phyloP scores from a whole-genome alignment of 345 rosid genomes.

The Eucalyptus guilfoylei region DNA sequence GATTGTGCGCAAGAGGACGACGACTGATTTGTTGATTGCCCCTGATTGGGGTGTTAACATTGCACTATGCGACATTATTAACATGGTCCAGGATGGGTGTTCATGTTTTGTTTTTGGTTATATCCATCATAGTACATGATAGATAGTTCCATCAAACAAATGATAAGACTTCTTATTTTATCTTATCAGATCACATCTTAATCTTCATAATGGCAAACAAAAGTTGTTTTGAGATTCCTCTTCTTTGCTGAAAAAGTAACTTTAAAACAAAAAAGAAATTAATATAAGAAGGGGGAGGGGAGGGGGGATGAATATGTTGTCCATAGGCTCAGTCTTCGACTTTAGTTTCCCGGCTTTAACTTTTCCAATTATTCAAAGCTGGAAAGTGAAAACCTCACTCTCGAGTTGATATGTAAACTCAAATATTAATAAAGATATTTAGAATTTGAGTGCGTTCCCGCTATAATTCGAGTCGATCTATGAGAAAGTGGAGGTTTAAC shows the following conservation, averaged over 20 bases:
- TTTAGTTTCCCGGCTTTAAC: too few species aligned
- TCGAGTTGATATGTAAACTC: accelerated
- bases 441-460: accelerated
- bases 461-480: accelerated
- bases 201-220: background rate
- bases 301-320: background rate
- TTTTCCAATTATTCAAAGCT: background rate
- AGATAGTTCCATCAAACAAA: too few species aligned
- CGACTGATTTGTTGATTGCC: accelerated
- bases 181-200: background rate
- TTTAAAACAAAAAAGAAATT: too few species aligned
- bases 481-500: background rate
- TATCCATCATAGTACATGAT: too few species aligned
- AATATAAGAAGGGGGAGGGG: too few species aligned
- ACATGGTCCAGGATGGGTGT: background rate
- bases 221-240: too few species aligned
- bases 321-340: accelerated
- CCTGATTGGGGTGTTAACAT: background rate
- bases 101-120: background rate
- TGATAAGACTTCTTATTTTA: background rate
- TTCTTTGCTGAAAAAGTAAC: background rate
- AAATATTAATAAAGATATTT: too few species aligned
- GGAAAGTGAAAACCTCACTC: background rate
- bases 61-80: accelerated
- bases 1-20: accelerated